These are phyloP conservation scores for Blastobotrys mokoenaii DNA, from an alignment of 805 yeast species.

Conservation along the genomic window DNA sequence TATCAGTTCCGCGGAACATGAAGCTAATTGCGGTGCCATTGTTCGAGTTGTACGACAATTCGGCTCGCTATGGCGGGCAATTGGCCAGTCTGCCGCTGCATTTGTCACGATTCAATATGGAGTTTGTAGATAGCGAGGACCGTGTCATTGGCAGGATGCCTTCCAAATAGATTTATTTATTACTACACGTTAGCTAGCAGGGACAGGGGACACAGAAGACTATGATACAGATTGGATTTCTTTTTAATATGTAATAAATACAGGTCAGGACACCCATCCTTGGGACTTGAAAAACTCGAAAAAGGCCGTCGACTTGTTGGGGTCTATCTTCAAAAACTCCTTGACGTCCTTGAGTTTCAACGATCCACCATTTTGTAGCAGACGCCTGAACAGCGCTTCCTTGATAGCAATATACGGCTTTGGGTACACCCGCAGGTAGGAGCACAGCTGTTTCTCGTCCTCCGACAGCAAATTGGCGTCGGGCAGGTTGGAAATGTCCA, in stretches of 20 bases:
- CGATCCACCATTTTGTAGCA: conserved; percentile 75
- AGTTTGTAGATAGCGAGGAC: conserved; percentile 24
- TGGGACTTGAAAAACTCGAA: conserved; percentile 90
- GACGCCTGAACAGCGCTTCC: conserved; percentile 79
- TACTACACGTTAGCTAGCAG: neutral
- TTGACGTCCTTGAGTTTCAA: conserved; percentile 80
- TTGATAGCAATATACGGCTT: conserved; percentile 92
- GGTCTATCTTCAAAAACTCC: conserved; percentile 76
- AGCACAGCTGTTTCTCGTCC: conserved; percentile 84
- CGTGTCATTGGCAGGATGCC: conserved; percentile 12
- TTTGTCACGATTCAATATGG: conserved; percentile 28
- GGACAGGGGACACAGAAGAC: neutral
- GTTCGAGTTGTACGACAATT: conserved; percentile 27
- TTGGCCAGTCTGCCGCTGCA: conserved; percentile 30
- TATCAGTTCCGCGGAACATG: conserved; percentile 26
- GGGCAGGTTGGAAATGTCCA: conserved; percentile 48
- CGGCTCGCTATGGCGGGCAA: conserved; percentile 26
- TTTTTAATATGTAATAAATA: neutral
- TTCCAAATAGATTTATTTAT: neutral
- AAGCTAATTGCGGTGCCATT: conserved; percentile 27
- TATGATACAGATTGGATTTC: neutral
- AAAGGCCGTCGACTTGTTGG: conserved; percentile 74
- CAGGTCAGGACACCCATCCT: conserved; percentile 57
- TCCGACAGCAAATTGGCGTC: conserved; percentile 75
- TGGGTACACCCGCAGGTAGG: conserved; percentile 76